Evolutionary conservation across 106 monocot genomes (phyloP), one percentile per base, ranked within the genome.

Genomic region (Platanthera zijinensis): DNA sequence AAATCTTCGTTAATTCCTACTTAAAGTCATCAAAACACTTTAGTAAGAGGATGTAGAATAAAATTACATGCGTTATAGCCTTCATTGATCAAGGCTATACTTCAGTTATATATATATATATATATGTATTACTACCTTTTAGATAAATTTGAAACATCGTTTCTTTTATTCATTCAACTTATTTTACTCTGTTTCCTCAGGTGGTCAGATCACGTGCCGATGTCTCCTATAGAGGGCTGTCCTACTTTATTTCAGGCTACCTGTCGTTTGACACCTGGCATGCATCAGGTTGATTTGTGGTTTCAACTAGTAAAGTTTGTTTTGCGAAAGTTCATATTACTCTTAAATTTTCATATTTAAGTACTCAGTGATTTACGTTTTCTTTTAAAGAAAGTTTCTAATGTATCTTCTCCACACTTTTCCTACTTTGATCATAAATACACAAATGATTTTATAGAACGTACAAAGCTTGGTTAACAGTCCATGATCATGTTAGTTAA

Each of bases 151-250:
- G 59, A 61, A 19, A 61, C 21, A 19, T 19, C 59, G 18, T 21
- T 61, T 61, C 21, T 61, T 61, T 12, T 1, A 48, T 48, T 3
- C 9, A 48, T 46, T 8, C n/a, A 71, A 17, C 70, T 71, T 46
- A 71, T 48, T 71, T 13, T 48, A 17, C 6, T 71, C 69, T 69
- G 17, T 71, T 71, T 71, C 70, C 69, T 74, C 73, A 97, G 96
- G 89, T 97, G 96, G 96, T 69, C 84, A 14, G 93, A 94, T 57
- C 87, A 82, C 82, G 79, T 97, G 72, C 87, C 78, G 13, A 97
- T 97, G 96, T 84, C 91, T 50, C 93, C 93, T 39, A 79, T 97
- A 14, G 96, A 94, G 79, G 91, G 86, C 64, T 89, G 91, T 19
- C 91, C 96, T 61, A 81, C 87, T 72, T 88, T 90, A 5, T 97